phyloP scores from a whole-genome alignment of 2,329 filamentous ascomycete genomes.

The Chalara sp. region DNA sequence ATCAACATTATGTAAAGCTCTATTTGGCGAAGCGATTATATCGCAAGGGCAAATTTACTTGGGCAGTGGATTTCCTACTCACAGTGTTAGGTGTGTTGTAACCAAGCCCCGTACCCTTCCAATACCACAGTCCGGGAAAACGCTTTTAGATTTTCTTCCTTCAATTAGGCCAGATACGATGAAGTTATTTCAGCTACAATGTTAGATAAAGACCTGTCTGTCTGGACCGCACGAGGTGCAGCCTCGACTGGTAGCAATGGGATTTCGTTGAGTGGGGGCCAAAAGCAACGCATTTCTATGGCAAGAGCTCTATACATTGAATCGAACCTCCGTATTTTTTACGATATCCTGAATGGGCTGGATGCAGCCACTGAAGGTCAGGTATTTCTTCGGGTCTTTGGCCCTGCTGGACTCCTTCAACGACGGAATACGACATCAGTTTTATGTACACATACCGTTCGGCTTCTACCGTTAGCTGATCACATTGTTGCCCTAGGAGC shows the following conservation, averaged over 20 bases:
- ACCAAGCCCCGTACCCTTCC: too few species aligned
- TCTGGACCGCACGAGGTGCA: slow-evolving; percentile 16
- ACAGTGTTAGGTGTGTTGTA: too few species aligned
- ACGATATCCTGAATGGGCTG: slow-evolving; percentile 19
- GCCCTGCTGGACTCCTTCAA: background rate
- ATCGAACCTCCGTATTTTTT: slow-evolving; percentile 9
- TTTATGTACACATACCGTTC: slow-evolving; percentile 12
- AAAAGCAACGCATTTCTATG: slow-evolving; percentile 20
- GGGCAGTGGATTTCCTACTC: too few species aligned
- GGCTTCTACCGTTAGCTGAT: slow-evolving; percentile 29
- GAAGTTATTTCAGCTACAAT: slow-evolving; percentile 20
- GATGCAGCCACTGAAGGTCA: slow-evolving; percentile 9
- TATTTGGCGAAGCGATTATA: too few species aligned
- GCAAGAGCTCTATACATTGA: slow-evolving; percentile 9
- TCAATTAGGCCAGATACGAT: slow-evolving; percentile 28
- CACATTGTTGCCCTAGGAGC: slow-evolving; percentile 31
- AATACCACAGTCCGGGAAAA: slow-evolving; percentile 34
- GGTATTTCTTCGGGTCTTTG: slow-evolving; percentile 1
- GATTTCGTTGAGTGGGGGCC: slow-evolving; percentile 9
- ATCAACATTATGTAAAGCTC: too few species aligned
- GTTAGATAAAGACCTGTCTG: slow-evolving; percentile 17
- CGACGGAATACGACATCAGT: background rate
- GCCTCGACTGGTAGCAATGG: slow-evolving; percentile 15
- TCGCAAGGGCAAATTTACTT: too few species aligned
- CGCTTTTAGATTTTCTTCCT: slow-evolving; percentile 30